Evolutionary conservation across 139 green algal species (phyloP).

Genomic region (Zygnema cylindricum): DNA sequence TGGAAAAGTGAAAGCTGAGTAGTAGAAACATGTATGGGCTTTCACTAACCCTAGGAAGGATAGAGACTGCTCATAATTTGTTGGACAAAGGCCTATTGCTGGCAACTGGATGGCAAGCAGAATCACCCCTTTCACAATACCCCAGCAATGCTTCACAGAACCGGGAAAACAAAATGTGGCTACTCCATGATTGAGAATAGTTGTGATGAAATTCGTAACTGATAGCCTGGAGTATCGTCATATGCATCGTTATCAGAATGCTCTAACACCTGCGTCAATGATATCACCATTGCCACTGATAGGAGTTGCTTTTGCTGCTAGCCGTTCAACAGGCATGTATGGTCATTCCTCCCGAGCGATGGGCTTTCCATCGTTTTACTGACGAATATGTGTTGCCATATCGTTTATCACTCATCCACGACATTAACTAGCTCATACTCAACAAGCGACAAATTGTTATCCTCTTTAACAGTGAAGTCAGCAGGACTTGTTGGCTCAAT

Average conservation of each 20-base stretch:
- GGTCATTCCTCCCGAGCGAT: neutral
- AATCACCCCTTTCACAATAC: neutral
- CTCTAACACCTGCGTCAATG: neutral
- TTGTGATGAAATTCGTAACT: neutral
- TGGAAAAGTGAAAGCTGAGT: neutral
- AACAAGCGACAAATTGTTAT: slow-evolving; percentile 88
- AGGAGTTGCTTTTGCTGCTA: neutral
- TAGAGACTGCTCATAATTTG: neutral
- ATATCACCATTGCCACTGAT: neutral
- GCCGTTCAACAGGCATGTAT: neutral
- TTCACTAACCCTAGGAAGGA: neutral
- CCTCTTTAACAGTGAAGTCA: slow-evolving; percentile 75
- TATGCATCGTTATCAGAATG: neutral
- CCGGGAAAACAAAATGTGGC: neutral
- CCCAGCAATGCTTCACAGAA: neutral
- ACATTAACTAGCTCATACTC: slow-evolving; percentile 88
- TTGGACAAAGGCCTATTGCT: neutral
- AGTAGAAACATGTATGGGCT: neutral
- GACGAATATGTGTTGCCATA: neutral
- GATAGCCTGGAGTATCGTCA: neutral
- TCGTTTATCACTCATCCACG: slow-evolving; percentile 38
- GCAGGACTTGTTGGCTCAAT: slow-evolving; percentile 64
- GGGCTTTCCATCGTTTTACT: neutral
- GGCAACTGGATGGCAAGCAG: neutral
- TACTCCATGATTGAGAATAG: neutral